phyloP scores from a whole-genome alignment of 768 basidiomycete species.

The Amanita brunnescens region DNA sequence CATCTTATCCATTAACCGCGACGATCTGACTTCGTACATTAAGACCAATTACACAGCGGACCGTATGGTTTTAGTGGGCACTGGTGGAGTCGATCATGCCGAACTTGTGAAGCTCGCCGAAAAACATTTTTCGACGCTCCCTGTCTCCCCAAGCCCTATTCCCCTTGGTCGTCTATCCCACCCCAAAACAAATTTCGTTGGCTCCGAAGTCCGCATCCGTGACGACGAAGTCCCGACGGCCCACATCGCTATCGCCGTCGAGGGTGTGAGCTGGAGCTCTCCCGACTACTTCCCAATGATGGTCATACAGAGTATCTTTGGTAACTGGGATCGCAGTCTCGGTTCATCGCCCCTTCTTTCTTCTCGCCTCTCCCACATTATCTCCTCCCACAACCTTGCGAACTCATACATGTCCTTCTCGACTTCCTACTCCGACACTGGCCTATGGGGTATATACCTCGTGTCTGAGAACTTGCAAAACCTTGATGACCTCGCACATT shows the following conservation, averaged over 20 bases:
- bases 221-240: conserved; percentile 87
- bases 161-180: conserved; percentile 77
- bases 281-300: conserved; percentile 99
- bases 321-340: conserved; percentile 98
- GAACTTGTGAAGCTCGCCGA: conserved; percentile 93
- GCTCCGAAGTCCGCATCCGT: conserved; percentile 91
- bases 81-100: conserved; percentile 89
- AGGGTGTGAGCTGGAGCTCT: conserved; percentile 95
- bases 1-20: conserved; percentile 89
- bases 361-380: conserved; percentile 84
- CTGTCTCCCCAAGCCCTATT: conserved; percentile 80
- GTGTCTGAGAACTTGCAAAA: conserved; percentile 92
- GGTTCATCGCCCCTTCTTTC: conserved; percentile 86
- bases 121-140: conserved; percentile 85
- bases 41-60: conserved; percentile 97
- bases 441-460: conserved; percentile 97
- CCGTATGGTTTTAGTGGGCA: conserved; percentile 97
- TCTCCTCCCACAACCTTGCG: conserved; percentile 90
- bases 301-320: conserved; percentile 95
- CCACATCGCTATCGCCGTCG: conserved; percentile 94
- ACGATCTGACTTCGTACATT: conserved; percentile 87
- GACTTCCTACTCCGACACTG: conserved; percentile 96
- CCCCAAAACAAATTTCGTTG: conserved; percentile 75
- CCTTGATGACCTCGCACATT: conserved; percentile 89
- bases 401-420: conserved; percentile 99